phyloP scores from a whole-genome alignment of 2,329 filamentous ascomycete genomes.

The Cordyceps pruinosa region DNA sequence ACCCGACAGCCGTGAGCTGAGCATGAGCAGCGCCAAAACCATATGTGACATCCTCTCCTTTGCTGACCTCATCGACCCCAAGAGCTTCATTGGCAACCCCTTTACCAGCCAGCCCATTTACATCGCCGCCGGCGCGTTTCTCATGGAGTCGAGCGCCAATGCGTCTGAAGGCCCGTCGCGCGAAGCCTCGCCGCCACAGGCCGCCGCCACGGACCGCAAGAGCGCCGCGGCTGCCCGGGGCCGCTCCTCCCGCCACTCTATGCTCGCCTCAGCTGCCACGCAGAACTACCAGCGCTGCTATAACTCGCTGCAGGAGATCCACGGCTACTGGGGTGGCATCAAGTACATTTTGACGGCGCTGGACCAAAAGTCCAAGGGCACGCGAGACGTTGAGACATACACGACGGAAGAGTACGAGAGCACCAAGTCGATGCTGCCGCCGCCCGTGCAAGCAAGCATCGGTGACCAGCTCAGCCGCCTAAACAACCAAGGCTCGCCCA shows the following conservation, averaged over 20 bases:
- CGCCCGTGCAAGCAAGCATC: conserved; percentile 29
- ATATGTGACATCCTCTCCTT: conserved; percentile 86
- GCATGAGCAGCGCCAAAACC: conserved; percentile 85
- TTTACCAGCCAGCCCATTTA: conserved; percentile 90
- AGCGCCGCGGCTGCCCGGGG: conserved; percentile 18
- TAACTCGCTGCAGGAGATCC: conserved; percentile 72
- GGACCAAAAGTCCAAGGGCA: conserved; percentile 81
- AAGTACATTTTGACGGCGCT: conserved; percentile 81
- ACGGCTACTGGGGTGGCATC: conserved; percentile 79
- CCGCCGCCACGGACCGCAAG: conserved; percentile 13
- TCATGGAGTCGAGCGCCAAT: conserved; percentile 72
- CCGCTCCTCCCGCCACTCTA: conserved; percentile 57
- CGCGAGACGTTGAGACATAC: conserved; percentile 67
- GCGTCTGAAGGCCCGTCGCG: conserved; percentile 55
- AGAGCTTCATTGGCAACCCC: conserved; percentile 79
- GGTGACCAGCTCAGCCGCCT: conserved; percentile 37
- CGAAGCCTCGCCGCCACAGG: conserved; percentile 43
- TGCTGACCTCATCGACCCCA: conserved; percentile 76
- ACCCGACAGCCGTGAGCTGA: conserved; percentile 71
- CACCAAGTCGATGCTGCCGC: conserved; percentile 40
- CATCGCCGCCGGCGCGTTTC: conserved; percentile 80
- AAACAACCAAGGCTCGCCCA: conserved; percentile 43
- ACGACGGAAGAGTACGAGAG: conserved; percentile 71
- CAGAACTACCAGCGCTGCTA: conserved; percentile 86
- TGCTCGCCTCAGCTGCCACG: conserved; percentile 73